phyloP scores from a whole-genome alignment of 2,329 filamentous ascomycete genomes.

The Colletotrichum sublineola region DNA sequence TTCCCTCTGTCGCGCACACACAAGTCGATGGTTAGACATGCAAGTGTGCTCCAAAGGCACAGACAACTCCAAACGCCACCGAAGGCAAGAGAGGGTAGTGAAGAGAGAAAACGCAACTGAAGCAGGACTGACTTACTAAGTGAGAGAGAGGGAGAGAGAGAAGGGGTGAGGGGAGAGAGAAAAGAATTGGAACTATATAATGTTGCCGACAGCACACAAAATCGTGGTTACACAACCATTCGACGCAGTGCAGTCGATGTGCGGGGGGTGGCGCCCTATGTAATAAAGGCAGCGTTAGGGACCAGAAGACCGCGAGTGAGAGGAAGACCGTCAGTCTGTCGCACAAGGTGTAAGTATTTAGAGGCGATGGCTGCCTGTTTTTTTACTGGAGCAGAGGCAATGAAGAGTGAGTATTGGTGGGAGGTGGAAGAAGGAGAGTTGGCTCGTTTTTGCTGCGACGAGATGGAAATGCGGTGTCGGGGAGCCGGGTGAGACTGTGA shows the following conservation, averaged over 20 bases:
- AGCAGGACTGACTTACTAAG: conserved; percentile 33
- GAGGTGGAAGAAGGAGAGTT: conserved; percentile 18
- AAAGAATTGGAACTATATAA: conserved; percentile 3
- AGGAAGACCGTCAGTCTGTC: conserved; percentile 9
- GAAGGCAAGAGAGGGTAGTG: conserved; percentile 20
- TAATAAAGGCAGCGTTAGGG: conserved; percentile 13
- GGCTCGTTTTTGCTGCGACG: conserved; percentile 25
- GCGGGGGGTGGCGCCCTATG: conserved; percentile 19
- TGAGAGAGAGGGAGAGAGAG: not conserved
- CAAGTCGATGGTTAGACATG: conserved; percentile 19
- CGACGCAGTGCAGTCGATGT: conserved; percentile 21
- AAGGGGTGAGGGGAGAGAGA: not conserved
- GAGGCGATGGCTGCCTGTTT: conserved; percentile 17
- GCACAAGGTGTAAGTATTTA: conserved; percentile 18
- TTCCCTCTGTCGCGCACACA: conserved; percentile 4
- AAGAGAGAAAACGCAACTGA: conserved; percentile 12
- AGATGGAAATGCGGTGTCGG: conserved; percentile 38
- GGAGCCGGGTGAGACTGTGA: conserved; percentile 29
- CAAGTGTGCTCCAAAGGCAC: conserved; percentile 29
- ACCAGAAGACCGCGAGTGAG: conserved; percentile 1
- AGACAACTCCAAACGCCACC: conserved; percentile 28
- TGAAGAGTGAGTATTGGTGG: conserved; percentile 8
- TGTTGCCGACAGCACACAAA: conserved; percentile 19
- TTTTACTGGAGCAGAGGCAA: conserved; percentile 5
- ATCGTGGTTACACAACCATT: conserved; percentile 26